Percentiles rank a stretch among this genome's conserved stretches.
Evolutionary conservation across 176 grass and related monocot species (phyloP).

Genomic region (Carex kokanica): DNA sequence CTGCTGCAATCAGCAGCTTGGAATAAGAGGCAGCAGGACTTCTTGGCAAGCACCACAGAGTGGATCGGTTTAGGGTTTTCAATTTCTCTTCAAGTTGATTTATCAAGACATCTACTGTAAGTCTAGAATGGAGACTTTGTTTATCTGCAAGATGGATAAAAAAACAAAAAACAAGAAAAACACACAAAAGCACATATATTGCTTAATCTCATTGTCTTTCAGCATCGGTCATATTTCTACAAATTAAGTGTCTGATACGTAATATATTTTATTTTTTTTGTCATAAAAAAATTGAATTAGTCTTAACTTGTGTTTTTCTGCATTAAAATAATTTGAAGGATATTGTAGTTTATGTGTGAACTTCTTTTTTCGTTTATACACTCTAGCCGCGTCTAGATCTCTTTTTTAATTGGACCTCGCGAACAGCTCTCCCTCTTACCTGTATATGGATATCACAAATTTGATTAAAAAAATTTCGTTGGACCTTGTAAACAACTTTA

Average conservation of each 20-base stretch:
- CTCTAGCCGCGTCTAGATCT: too few species aligned
- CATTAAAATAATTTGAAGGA: neutral
- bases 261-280: too few species aligned
- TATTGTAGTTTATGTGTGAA: neutral
- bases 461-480: neutral
- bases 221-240: neutral
- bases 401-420: neutral
- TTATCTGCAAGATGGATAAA: conserved; percentile 38
- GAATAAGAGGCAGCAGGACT: neutral
- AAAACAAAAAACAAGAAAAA: neutral
- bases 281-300: too few species aligned
- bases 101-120: conserved; percentile 51
- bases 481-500: neutral
- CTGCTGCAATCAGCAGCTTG: neutral
- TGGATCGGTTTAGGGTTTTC: conserved; percentile 37
- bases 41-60: conserved; percentile 39
- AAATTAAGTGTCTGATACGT: neutral
- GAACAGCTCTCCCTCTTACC: neutral
- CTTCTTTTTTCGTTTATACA: neutral
- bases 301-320: neutral
- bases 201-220: neutral
- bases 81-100: conserved; percentile 59
- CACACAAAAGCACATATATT: neutral
- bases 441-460: neutral
- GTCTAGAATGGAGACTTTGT: conserved; percentile 52